These are phyloP conservation scores for Theileria parva DNA, from an alignment of 169 alveolate genomes.

Conservation along the genomic window DNA sequence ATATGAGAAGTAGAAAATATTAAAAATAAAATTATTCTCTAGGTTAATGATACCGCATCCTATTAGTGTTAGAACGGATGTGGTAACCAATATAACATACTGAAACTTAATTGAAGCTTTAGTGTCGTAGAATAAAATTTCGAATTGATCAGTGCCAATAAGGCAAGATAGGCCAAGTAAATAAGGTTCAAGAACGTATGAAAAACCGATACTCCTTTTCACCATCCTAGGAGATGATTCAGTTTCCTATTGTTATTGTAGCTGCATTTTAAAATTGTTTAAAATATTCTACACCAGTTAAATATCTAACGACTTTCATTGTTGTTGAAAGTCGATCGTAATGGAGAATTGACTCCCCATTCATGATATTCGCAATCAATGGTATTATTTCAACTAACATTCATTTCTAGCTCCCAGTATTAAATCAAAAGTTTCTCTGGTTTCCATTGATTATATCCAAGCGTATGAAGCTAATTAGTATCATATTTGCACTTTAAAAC, in stretches of 20 bases:
- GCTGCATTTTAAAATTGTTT: not conserved
- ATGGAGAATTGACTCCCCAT: too few species aligned
- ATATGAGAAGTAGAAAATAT: not conserved
- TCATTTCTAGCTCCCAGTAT: too few species aligned
- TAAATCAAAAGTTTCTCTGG: too few species aligned
- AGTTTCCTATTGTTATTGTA: not conserved
- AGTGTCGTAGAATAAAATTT: slow-evolving; percentile 2
- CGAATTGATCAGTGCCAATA: slow-evolving; percentile 28
- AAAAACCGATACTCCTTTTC: not conserved
- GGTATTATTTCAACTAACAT: too few species aligned
- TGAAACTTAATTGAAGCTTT: not conserved
- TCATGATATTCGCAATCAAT: too few species aligned
- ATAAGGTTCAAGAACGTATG: slow-evolving; percentile 13
- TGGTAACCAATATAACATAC: not conserved
- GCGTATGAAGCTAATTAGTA: too few species aligned
- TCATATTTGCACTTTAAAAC: too few species aligned
- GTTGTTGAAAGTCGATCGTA: too few species aligned
- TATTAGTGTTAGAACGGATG: not conserved
- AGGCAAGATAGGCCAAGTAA: slow-evolving; percentile 26
- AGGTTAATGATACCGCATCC: not conserved
- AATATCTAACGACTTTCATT: not conserved
- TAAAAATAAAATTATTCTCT: not conserved
- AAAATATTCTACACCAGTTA: not conserved
- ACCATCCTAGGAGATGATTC: not conserved
- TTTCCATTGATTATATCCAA: too few species aligned